phyloP scores from a whole-genome alignment of 495 filamentous ascomycete species.

The Physcia stellaris region DNA sequence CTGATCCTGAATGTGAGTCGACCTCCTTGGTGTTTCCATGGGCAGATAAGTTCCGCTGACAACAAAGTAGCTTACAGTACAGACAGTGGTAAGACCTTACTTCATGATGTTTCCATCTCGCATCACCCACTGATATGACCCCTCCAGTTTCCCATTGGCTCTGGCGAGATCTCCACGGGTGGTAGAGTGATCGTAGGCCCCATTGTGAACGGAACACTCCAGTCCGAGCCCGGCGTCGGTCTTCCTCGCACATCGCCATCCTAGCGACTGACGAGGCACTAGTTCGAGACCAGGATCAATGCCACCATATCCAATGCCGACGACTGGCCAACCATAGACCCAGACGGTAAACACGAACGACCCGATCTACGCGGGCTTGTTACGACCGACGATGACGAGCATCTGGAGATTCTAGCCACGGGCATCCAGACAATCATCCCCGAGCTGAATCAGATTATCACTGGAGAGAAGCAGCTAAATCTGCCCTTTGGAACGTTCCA shows the following conservation, averaged over 20 bases:
- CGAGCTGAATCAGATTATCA: not conserved
- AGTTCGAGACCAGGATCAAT: slow-evolving; percentile 2
- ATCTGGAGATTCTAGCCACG: not conserved
- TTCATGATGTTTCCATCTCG: no score
- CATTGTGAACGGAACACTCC: not conserved
- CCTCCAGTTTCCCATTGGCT: not conserved
- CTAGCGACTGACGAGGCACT: not conserved
- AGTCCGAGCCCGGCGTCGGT: not conserved
- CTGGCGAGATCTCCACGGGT: slow-evolving; percentile 1
- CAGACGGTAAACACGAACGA: not conserved
- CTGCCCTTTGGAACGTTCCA: not conserved
- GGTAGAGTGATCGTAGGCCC: not conserved
- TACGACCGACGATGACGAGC: slow-evolving; percentile 1
- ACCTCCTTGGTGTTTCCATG: no score
- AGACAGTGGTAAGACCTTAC: no score
- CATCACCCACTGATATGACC: no score
- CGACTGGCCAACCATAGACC: slow-evolving; percentile 2
- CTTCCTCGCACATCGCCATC: not conserved
- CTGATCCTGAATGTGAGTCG: no score
- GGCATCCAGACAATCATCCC: not conserved
- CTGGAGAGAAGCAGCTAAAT: not conserved
- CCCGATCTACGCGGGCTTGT: not conserved
- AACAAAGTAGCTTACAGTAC: no score
- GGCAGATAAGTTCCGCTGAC: no score
- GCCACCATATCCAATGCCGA: not conserved